Base-by-base conservation (phyloP, 495 filamentous ascomycete genomes). In the Ramalina peruviana region DNA sequence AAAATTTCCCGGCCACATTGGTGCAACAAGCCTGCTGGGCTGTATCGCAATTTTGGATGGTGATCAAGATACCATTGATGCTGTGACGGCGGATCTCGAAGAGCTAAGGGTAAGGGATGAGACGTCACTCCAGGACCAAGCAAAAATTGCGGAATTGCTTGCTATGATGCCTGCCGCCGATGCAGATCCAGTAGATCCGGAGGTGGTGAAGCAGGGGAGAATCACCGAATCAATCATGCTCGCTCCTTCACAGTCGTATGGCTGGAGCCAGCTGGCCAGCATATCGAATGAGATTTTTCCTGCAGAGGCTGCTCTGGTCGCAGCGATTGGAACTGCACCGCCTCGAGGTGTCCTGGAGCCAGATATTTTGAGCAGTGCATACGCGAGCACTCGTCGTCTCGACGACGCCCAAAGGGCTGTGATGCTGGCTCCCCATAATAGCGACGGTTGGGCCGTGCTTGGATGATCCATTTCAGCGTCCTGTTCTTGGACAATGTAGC, bases 401-500 rank as follows among this genome's bases (percentile, higher is more conserved):
- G 72, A 72, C 33, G 85, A 92, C 68, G 83, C 83, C 20, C 81
- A 94, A 64, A 74, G 73, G 51, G 83, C 82, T 27, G 72, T 92
- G 46, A 76, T 92, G 70, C 57, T 92, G 45, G 82, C 90, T 25
- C 93, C 92, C 21, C 96, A 87, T 88, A 70, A 60, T 44, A 62
- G 53, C 36, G 63, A 64, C 21, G 83, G 82, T 5, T 94, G 88
- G 88, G 65, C 68, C 36, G 69, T 58, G 5, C 51, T 75, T 11
- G 20, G 16, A 6, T 46, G 27, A 53, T 15, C 36, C 43, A 10
- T 33, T 10, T 12, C 9, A 33, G 30, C 30, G 12, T 10, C 2
- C 2, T 33, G 9, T 11, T 2, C 12, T 33, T 3, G 12, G 5
- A 33, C 6, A 11, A 7, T 33, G 30, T 33, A 13, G 7, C 30